Base-by-base conservation (phyloP, 2,329 filamentous ascomycete species). In the Hypoxylon sp. region DNA sequence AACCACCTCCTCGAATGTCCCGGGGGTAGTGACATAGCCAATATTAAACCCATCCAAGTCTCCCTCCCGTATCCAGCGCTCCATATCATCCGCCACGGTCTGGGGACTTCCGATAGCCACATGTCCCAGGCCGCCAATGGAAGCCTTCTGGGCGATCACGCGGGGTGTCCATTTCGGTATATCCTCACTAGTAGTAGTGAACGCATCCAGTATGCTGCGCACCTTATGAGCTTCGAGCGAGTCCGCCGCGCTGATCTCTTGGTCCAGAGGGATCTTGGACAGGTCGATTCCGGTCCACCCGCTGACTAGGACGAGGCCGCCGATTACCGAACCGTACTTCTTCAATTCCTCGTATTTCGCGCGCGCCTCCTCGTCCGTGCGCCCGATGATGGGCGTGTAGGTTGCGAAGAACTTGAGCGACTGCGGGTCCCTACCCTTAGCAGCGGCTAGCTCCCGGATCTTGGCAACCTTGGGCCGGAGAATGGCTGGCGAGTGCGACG, bases 241-340 rank as follows among this genome's bases (percentile, higher is more conserved):
- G 67, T 90, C 85, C 2, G 82, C 84, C 0, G 83, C 83, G 0
- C 83, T 86, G 66, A 91, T 81, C 14, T 87, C 86, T 69, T 89
- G 83, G 67, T 90, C 88, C 0, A 89, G 74, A 0, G 87, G 86
- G 46, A 90, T 83, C 71, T 82, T 82, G 3, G 84, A 87, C 14
- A 90, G 80, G 72, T 90, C 87, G 63, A 90, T 88, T 0, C 88
- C 88, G 0, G 87, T 88, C 85, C 85, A 88, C 1, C 86, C 86
- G 42, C 83, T 84, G 67, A 88, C 85, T 0, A 88, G 78, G 0
- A 87, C 87, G 1, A 89, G 77, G 0, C 85, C 87, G 0, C 86
- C 87, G 14, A 87, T 78, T 0, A 84, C 82, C 0, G 83, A 86
- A 1, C 84, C 86, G 71, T 90, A 83, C 69, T 84, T 84, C 72